phyloP scores from a whole-genome alignment of 345 rosid genomes.

The Balakata baccata region DNA sequence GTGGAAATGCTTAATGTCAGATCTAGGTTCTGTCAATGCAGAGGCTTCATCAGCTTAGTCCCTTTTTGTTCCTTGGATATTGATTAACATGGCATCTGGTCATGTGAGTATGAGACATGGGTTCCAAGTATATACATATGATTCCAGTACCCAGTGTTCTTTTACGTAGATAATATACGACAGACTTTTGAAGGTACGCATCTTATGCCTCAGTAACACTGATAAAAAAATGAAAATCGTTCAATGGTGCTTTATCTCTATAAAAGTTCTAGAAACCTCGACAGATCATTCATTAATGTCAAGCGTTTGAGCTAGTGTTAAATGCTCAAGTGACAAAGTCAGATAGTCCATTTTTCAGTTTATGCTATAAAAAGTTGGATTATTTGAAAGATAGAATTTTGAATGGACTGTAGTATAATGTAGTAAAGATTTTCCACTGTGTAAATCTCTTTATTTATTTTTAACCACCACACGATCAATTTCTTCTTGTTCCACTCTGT shows the following conservation, averaged over 20 bases:
- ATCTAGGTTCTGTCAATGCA: constrained; percentile 37
- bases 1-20: constrained; percentile 14
- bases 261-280: not conserved
- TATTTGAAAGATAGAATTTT: not conserved
- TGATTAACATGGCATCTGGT: constrained; percentile 96
- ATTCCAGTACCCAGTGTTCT: not conserved
- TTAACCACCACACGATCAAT: too few species aligned
- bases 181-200: constrained; percentile 11
- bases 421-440: not conserved
- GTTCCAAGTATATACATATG: constrained; percentile 66
- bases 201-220: not conserved
- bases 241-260: constrained; percentile 5
- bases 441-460: too few species aligned
- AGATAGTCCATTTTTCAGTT: constrained; percentile 2
- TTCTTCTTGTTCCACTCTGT: too few species aligned
- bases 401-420: not conserved
- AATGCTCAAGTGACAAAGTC: not conserved
- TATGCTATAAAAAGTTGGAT: not conserved
- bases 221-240: not conserved
- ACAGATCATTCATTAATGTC: constrained; percentile 3
- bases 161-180: not conserved
- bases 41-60: constrained; percentile 86
- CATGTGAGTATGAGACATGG: constrained; percentile 95
- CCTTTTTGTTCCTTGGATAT: constrained; percentile 86
- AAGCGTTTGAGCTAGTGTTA: constrained; percentile 11